Conservation (phyloP, 2,329 filamentous ascomycete species). For the Gnomoniopsis sp. region DNA sequence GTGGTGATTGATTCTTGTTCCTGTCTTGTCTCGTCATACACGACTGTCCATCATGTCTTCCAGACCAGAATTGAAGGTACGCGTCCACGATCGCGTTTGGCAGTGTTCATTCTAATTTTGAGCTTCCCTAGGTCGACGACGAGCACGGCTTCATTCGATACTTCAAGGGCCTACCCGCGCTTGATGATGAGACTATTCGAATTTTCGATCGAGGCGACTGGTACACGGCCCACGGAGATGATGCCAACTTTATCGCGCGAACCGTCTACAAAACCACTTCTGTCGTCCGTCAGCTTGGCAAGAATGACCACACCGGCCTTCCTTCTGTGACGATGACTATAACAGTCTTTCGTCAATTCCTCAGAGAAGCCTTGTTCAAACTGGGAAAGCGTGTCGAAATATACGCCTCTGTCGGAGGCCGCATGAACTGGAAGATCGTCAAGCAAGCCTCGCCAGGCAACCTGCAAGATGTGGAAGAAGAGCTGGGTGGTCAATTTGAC, state of each 20-base stretch:
- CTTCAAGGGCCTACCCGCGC: constrained; percentile 78
- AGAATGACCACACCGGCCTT: constrained; percentile 77
- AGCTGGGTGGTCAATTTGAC: constrained; percentile 81
- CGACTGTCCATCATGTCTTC: constrained; percentile 57
- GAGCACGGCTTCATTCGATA: constrained; percentile 96
- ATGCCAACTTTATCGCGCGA: constrained; percentile 79
- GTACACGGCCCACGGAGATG: constrained; percentile 88
- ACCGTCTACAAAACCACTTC: constrained; percentile 97
- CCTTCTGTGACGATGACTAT: constrained; percentile 93
- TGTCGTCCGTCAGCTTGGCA: constrained; percentile 84
- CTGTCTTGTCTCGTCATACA: background rate
- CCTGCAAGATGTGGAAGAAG: constrained; percentile 93
- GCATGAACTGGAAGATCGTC: constrained; percentile 86
- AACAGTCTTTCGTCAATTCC: constrained; percentile 92
- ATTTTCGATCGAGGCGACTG: constrained; percentile 94
- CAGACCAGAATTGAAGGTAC: constrained; percentile 68
- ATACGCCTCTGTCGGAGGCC: constrained; percentile 70
- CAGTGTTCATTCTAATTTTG: constrained; percentile 14
- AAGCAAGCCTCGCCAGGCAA: constrained; percentile 97
- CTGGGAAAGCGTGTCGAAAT: constrained; percentile 90
- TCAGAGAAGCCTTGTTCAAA: constrained; percentile 89
- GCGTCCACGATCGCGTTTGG: constrained; percentile 5
- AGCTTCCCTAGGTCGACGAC: constrained; percentile 72
- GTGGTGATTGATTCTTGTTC: background rate
- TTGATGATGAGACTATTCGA: constrained; percentile 72